A percentile compares a stretch with the other conserved stretches of the same genome.
phyloP scores from a whole-genome alignment of 495 filamentous ascomycete species.

The Lepidopterella palustris region DNA sequence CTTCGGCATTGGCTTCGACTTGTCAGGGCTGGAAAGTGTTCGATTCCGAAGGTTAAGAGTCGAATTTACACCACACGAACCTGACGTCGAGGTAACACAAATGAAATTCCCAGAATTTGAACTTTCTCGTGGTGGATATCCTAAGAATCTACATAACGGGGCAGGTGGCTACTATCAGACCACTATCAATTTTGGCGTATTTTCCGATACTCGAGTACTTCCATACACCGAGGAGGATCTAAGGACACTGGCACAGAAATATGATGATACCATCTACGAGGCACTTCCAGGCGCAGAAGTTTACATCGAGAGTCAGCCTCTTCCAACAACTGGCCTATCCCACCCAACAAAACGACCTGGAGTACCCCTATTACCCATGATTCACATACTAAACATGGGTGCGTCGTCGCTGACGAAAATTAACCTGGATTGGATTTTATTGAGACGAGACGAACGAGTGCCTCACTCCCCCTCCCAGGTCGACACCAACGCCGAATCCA shows the following conservation, averaged over 20 bases:
- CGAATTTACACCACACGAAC: neutral
- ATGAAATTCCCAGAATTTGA: conserved; percentile 7
- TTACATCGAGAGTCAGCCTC: conserved; percentile 1
- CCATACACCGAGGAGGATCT: conserved; percentile 1
- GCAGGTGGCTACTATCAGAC: conserved; percentile 14
- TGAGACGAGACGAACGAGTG: neutral
- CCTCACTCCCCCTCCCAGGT: too few species aligned
- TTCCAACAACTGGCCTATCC: neutral
- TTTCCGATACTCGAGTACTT: neutral
- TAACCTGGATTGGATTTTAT: conserved; percentile 33
- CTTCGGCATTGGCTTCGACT: conserved; percentile 3
- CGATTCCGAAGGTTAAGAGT: conserved; percentile 28
- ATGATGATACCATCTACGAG: conserved; percentile 14
- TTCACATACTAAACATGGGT: conserved; percentile 13
- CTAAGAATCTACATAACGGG: conserved; percentile 5
- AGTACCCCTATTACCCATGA: conserved; percentile 1
- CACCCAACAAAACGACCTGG: too few species aligned
- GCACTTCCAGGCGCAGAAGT: conserved; percentile 10
- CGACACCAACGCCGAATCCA: neutral
- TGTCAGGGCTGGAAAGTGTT: conserved; percentile 28
- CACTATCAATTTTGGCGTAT: conserved; percentile 8
- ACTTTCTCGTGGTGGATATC: conserved; percentile 12
- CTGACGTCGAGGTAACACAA: neutral
- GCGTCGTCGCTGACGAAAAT: conserved; percentile 26
- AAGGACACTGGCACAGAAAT: conserved; percentile 6